These are phyloP conservation scores for Colletotrichum theobromicola DNA, from an alignment of 2,329 filamentous ascomycete species.

Conservation along the genomic window DNA sequence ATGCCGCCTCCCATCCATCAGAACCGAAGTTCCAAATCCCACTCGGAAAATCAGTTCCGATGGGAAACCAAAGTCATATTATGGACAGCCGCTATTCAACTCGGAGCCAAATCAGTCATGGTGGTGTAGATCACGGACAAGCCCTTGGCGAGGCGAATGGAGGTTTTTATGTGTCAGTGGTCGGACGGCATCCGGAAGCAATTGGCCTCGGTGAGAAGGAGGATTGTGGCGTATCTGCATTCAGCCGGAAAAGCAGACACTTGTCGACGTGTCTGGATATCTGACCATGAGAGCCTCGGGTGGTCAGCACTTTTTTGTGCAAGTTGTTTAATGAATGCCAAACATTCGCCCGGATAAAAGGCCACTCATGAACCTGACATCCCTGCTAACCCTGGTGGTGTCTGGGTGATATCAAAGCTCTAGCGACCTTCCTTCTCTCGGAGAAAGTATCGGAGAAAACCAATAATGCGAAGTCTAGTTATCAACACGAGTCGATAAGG, in stretches of 20 bases:
- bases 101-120: not conserved
- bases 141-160: not conserved
- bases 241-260: not conserved
- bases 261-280: not conserved
- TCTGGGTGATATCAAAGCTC: not conserved
- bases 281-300: not conserved
- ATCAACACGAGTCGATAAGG: not conserved
- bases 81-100: not conserved
- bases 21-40: not conserved
- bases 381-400: not conserved
- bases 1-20: not conserved
- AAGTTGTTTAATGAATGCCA: not conserved
- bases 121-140: not conserved
- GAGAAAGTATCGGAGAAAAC: conserved; percentile 3
- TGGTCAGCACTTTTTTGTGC: not conserved
- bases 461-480: not conserved
- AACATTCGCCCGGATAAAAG: not conserved
- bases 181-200: not conserved
- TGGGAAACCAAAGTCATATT: not conserved
- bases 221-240: not conserved
- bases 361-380: not conserved
- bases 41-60: not conserved
- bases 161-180: not conserved
- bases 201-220: not conserved
- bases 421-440: not conserved